A percentile compares a stretch with the other conserved stretches of the same genome.
Conservation (phyloP, 2,329 filamentous ascomycete species). For the Pseudogymnoascus sp. region DNA sequence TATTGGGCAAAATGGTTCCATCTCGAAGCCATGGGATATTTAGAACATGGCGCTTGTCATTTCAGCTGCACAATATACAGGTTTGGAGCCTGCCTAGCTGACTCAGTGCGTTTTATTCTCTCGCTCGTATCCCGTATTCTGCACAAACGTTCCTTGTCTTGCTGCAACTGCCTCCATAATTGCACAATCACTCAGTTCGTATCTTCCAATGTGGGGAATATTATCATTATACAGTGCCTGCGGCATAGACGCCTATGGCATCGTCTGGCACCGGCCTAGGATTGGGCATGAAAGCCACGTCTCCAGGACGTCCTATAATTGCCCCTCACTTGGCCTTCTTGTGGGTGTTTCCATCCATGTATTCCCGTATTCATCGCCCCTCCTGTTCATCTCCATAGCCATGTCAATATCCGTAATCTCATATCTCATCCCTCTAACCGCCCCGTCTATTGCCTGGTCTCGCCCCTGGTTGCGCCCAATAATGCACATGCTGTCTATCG, state of each 20-base stretch:
- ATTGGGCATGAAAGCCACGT: not conserved
- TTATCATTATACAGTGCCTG: slow-evolving; percentile 5
- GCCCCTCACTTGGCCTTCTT: not conserved
- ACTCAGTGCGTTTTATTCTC: not conserved
- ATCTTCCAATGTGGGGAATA: not conserved
- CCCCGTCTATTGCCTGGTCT: not conserved
- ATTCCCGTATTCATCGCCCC: not conserved
- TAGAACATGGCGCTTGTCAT: not conserved
- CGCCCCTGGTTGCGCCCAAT: not conserved
- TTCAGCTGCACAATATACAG: not conserved
- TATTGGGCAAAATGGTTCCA: not conserved
- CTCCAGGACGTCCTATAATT: slow-evolving; percentile 2
- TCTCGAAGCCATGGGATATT: not conserved
- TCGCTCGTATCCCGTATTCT: not conserved
- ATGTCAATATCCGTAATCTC: not conserved
- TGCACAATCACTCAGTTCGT: not conserved
- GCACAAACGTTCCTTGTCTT: not conserved
- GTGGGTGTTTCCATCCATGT: slow-evolving; percentile 1
- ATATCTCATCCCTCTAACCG: not conserved
- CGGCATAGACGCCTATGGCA: not conserved
- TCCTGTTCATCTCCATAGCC: not conserved
- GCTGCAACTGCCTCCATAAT: not conserved
- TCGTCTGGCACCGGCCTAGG: not conserved
- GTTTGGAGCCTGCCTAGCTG: not conserved
- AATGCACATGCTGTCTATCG: slow-evolving; percentile 6